Base-by-base conservation (phyloP, 148 eudicot species). In the Mesembryanthemum crystallinum region DNA sequence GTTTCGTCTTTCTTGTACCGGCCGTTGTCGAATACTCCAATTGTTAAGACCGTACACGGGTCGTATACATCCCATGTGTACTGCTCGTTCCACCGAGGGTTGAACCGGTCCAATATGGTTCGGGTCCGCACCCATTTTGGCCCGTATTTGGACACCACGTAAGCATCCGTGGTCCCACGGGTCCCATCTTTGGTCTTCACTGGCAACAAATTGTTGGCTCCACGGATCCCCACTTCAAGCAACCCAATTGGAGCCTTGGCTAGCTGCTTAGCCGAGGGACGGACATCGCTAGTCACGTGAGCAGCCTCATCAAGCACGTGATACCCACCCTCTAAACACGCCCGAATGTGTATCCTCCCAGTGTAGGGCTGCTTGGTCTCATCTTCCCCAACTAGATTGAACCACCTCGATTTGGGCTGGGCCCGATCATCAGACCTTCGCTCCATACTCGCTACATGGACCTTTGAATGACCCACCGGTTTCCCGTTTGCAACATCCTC, bases 221-320 rank as follows among this genome's bases (percentile, higher is more conserved):
- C 92, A 17, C 97, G 84, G 5, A 93, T 88, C 2, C 98, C 98
- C 55, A 93, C 90, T 62, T 93, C 98, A 1, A 93, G 84, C 78
- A 91, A 64, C 27, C 98, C 98, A n/a, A 93, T 84, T 0, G 97
- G 89, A 14, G 98, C 78, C 72, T 88, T 89, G 28, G 89, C 78
- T 10, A 93, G 61, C 62, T 91, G 97, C 85, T 86, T 93, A 0
- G 94, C 94, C 1, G 98, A 85, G 33, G 98, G 85, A 24, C 87
- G 78, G 5, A 87, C 90, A 72, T 91, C 97, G 25, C 98, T 93
- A n/a, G 94, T 93, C 86, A 91, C 90, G 77, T 93, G 94, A 80
- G 97, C 94, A 0, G 94, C 97, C 82, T 93, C 98, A 30, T 91
- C 97, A 69, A 91, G 92, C 92, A 93, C 98, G 86, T 93, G 98